phyloP scores from a whole-genome alignment of 1,139 yeast genomes.

The Suhomyces bokatorum region DNA sequence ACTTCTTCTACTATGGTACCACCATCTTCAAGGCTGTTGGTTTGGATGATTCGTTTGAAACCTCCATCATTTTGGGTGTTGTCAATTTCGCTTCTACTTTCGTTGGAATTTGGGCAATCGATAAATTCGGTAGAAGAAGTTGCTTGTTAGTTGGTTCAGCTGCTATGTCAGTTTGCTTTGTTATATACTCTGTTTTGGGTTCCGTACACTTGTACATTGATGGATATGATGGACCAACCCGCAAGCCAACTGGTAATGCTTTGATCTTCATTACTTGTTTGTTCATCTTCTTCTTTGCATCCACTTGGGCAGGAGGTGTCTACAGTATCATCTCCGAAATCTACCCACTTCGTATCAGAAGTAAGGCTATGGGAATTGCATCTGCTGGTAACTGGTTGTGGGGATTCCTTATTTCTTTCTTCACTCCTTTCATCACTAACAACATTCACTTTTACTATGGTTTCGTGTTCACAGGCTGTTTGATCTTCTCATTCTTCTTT shows the following conservation, averaged over 20 bases:
- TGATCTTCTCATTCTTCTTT: conserved; percentile 56
- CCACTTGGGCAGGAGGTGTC: conserved; percentile 86
- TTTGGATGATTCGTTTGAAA: conserved; percentile 67
- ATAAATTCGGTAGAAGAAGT: conserved; percentile 68
- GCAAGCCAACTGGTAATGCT: conserved; percentile 64
- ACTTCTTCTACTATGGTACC: conserved; percentile 81
- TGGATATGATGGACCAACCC: conserved; percentile 38
- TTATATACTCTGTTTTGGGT: conserved; percentile 68
- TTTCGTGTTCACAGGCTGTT: conserved; percentile 73
- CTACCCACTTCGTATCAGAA: conserved; percentile 75
- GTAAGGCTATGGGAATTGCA: conserved; percentile 77
- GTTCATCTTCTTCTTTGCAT: conserved; percentile 80
- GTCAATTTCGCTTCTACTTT: conserved; percentile 79
- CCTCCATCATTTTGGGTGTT: conserved; percentile 74
- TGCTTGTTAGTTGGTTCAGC: conserved; percentile 60
- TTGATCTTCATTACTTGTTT: conserved; percentile 77
- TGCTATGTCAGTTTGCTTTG: conserved; percentile 64
- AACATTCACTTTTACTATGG: conserved; percentile 63
- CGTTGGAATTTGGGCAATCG: conserved; percentile 65
- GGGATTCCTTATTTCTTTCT: conserved; percentile 75
- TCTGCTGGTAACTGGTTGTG: conserved; percentile 77
- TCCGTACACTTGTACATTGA: conserved; percentile 60
- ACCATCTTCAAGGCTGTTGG: conserved; percentile 78
- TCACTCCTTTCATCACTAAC: conserved; percentile 67
- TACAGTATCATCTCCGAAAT: conserved; percentile 79